Percentiles rank a stretch among this genome's conserved stretches.
phyloP scores from a whole-genome alignment of 1,284 basidiomycete genomes.

The Inonotus obliquus region DNA sequence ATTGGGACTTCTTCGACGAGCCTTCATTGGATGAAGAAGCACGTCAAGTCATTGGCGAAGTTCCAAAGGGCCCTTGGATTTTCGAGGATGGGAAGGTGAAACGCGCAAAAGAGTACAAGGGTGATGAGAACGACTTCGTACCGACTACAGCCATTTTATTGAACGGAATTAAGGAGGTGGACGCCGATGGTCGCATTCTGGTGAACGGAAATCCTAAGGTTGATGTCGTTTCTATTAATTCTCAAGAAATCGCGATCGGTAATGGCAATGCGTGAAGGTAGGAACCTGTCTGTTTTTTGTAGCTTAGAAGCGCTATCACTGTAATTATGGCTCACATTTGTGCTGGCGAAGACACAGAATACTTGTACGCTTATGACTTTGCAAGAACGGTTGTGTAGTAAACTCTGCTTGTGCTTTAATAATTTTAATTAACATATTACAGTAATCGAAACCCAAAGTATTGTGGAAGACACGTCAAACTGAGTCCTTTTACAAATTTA shows the following conservation, averaged over 20 bases:
- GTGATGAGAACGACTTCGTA: neutral
- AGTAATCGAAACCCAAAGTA: too few relatives aligned
- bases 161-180: neutral
- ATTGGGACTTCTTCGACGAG: conserved; percentile 62
- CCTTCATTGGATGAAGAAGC: conserved; percentile 51
- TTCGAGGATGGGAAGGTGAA: conserved; percentile 42
- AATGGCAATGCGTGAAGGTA: neutral
- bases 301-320: too few relatives aligned
- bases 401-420: too few relatives aligned
- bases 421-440: too few relatives aligned
- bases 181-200: neutral
- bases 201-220: neutral
- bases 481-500: conserved; percentile 26
- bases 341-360: too few relatives aligned
- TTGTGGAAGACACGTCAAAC: neutral
- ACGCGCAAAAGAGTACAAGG: conserved; percentile 18
- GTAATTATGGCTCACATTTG: too few relatives aligned
- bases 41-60: conserved; percentile 35
- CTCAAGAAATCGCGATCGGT: neutral
- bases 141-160: neutral
- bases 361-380: too few relatives aligned
- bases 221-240: neutral
- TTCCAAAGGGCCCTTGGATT: conserved; percentile 48
- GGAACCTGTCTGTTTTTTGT: neutral
- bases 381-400: too few relatives aligned